Evolutionary conservation across 257 asterid genomes (phyloP), one percentile per base, ranked within the genome.

Genomic region (Rauvolfia tetraphylla): DNA sequence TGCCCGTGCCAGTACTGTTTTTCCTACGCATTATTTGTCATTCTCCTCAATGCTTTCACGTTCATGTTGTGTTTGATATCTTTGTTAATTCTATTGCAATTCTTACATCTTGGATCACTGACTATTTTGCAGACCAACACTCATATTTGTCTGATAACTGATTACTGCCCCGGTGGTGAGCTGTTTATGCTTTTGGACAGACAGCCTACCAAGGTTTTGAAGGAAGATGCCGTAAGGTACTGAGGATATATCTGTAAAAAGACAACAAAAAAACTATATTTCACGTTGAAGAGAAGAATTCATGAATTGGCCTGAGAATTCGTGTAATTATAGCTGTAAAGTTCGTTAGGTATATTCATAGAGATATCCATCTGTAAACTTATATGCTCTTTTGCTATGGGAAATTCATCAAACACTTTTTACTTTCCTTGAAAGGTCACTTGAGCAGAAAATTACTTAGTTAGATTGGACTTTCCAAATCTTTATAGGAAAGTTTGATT

Each of bases 211-310:
- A 72, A 72, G 49, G 97, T 92, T 78, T 83, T 95, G 80, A 92
- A 85, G 84, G 99, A 95, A 90, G 97, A 92, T 61, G 94, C 97
- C 54, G 99, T 79, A 77, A 86, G 96, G 99, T 95, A 86, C 31
- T 58, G 8, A 36, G 56, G 34, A 65, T 71, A 59, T 70, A 27
- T 66, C 2, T 27, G 42, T n/a, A 12, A 46, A 44, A 42, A 67
- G 18, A 27, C 20, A 70, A 15, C 22, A 1, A 46, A 6, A 25
- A 1, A 22, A 39, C 2, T 53, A 0, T 2, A 57, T 10, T 25
- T 27, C n/a, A 41, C 6, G 4, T 59, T 18, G 57, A 74, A 25
- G 38, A 34, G 38, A 54, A 73, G 54, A 33, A n/a, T 68, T 13
- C 34, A 44, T 3, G 44, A 14, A 49, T 48, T 31, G 44, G 18